Evolutionary conservation across 2,329 filamentous ascomycete species (phyloP), one percentile per base, ranked within the genome.

Genomic region (Bipolaris gigantea): DNA sequence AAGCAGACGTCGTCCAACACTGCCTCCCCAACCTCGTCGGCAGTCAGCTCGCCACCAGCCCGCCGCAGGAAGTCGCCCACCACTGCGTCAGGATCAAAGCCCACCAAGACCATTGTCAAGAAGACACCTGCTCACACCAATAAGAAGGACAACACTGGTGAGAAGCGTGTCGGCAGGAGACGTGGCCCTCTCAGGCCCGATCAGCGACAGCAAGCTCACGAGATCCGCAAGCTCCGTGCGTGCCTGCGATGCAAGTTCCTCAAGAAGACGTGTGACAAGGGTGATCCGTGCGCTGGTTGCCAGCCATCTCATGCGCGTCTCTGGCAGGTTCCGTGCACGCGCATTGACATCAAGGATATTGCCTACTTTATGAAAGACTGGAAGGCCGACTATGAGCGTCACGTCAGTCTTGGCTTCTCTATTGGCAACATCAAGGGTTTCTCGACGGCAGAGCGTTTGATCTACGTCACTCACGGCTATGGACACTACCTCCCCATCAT

Each of bases 341-440:
- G 93, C 58, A 96, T 97, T 70, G 93, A 97, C 75, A 97, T 97
- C 81, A 97, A 96, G 83, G 93, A 97, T 69, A 96, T 97, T 69
- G 90, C 87, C 39, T 96, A 95, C 77, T 97, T 97, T 81, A 94
- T 97, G 90, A 97, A 97, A 81, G 93, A 97, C 76, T 97, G 92
- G 92, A 96, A 93, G 78, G 92, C 92, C 40, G 93, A 97, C 75
- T 96, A 94, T 68, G 92, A 96, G 78, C 88, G 92, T 65, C 92
- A 97, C 73, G 85, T 94, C 64, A 89, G 85, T 60, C 85, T 90
- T 53, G 90, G 90, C 50, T 91, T 97, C 72, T 95, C 92, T 2
- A 89, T 96, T 44, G 92, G 89, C 76, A 97, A 97, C 71, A 94
- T 97, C 79, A 96, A 96, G 80, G 92, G 92, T 30, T 87, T 86